Percentiles rank a stretch among this genome's conserved stretches.
phyloP scores from a whole-genome alignment of 805 yeast genomes.

The Cyberlindnera samutprakarnensis region DNA sequence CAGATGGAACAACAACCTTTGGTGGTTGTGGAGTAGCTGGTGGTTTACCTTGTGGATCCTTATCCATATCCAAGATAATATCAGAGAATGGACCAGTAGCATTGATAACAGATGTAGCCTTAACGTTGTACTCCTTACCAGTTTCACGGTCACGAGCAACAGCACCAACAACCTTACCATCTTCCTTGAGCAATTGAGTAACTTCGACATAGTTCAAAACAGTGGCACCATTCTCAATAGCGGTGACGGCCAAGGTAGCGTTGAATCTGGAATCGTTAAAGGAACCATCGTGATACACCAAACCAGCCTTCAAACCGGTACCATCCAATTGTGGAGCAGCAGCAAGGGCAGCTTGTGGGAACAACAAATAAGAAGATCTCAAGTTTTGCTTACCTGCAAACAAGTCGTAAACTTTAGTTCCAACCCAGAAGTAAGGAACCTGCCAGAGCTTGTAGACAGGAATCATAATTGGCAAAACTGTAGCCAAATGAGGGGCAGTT shows the following conservation, averaged over 20 bases:
- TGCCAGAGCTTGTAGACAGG: slow-evolving; percentile 98
- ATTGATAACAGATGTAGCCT: slow-evolving; percentile 71
- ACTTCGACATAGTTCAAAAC: slow-evolving; percentile 84
- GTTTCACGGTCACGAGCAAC: slow-evolving; percentile 66
- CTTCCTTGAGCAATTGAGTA: slow-evolving; percentile 60
- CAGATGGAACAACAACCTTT: slow-evolving; percentile 86
- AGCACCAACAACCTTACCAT: slow-evolving; percentile 65
- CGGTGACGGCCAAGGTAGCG: slow-evolving; percentile 77
- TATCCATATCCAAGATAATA: slow-evolving; percentile 78
- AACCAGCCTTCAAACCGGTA: slow-evolving; percentile 73
- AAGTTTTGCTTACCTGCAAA: slow-evolving; percentile 88
- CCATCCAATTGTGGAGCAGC: slow-evolving; percentile 83
- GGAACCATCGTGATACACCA: slow-evolving; percentile 92
- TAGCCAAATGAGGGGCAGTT: slow-evolving; percentile 87
- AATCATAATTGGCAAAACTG: slow-evolving; percentile 84
- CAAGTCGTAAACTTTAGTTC: slow-evolving; percentile 86
- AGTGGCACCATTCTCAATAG: slow-evolving; percentile 82
- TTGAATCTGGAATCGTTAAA: slow-evolving; percentile 93
- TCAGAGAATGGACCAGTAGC: slow-evolving; percentile 96
- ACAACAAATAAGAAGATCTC: slow-evolving; percentile 66
- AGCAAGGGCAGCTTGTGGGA: slow-evolving; percentile 57
- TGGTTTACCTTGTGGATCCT: slow-evolving; percentile 56
- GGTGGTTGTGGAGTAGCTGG: slow-evolving; percentile 45
- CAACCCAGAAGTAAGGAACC: slow-evolving; percentile 86
- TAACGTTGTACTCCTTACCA: slow-evolving; percentile 51